Evolutionary conservation across 176 grass and related monocot species (phyloP).

Genomic region (Zizania latifolia): DNA sequence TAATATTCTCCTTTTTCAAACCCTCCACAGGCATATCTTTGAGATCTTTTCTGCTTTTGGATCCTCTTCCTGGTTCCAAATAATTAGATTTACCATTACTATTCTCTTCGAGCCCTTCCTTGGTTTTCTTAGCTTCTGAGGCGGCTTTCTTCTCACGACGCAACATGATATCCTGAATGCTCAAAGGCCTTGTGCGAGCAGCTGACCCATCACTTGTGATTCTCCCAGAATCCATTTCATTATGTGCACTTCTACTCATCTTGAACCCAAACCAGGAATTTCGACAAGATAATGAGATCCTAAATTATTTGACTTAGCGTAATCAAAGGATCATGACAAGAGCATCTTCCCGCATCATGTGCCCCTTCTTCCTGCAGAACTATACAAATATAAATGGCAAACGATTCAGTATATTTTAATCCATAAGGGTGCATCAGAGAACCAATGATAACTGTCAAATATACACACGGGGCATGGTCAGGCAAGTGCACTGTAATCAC

Average conservation of each 20-base stretch:
- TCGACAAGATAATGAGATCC: background rate
- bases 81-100: conserved; percentile 21
- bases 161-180: conserved; percentile 80
- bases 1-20: conserved; percentile 35
- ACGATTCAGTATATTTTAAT: background rate
- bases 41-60: conserved; percentile 33
- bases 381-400: conserved; percentile 1
- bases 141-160: conserved; percentile 54
- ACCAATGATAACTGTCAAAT: background rate
- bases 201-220: conserved; percentile 46
- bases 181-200: conserved; percentile 82
- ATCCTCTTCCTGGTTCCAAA: conserved; percentile 19
- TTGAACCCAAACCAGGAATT: conserved; percentile 14
- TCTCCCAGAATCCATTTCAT: conserved; percentile 22
- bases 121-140: conserved; percentile 37
- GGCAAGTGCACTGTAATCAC: background rate
- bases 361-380: conserved; percentile 17
- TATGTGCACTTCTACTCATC: conserved; percentile 56
- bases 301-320: background rate
- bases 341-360: background rate
- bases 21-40: conserved; percentile 19
- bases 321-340: background rate
- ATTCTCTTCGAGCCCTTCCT: conserved; percentile 11
- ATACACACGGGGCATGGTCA: background rate
- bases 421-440: background rate